phyloP scores from a whole-genome alignment of 1,139 yeast species.

The Ogataea hybrid region DNA sequence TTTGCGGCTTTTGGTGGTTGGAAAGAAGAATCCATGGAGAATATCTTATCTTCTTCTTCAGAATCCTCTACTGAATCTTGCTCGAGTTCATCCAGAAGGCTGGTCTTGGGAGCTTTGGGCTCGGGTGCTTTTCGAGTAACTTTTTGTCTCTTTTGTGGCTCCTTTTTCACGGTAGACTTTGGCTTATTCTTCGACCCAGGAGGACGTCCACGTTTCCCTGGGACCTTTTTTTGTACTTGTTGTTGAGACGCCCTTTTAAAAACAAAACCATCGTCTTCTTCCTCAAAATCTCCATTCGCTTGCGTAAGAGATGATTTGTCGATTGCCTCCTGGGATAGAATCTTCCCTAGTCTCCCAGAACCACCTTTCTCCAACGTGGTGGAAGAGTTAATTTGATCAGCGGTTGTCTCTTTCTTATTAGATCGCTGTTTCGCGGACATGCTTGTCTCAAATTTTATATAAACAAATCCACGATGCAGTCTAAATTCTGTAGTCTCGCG shows the following conservation, averaged over 20 bases:
- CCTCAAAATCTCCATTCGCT: conserved; percentile 23
- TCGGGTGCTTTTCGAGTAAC: background rate
- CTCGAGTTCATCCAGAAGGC: conserved; percentile 15
- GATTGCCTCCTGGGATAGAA: conserved; percentile 12
- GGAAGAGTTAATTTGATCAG: conserved; percentile 13
- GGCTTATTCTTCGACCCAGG: conserved; percentile 9
- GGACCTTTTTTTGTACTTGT: conserved; percentile 3
- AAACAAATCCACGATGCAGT: conserved; percentile 9
- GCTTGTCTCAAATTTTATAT: conserved; percentile 5
- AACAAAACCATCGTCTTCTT: conserved; percentile 47
- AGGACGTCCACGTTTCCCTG: conserved; percentile 7
- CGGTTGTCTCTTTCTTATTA: conserved; percentile 8
- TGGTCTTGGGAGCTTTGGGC: conserved; percentile 7
- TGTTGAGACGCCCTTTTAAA: conserved; percentile 35
- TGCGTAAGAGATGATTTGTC: conserved; percentile 9
- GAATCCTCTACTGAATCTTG: conserved; percentile 7
- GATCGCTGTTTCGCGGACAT: conserved; percentile 14
- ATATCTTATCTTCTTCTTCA: conserved; percentile 13
- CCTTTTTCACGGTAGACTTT: background rate
- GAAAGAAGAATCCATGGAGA: conserved; percentile 11
- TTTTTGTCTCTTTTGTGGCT: conserved; percentile 3
- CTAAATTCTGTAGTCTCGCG: conserved; percentile 3
- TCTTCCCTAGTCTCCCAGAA: conserved; percentile 13
- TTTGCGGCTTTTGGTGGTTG: conserved; percentile 1
- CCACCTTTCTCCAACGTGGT: conserved; percentile 12